Evolutionary conservation across 345 rosid genomes (phyloP).

Genomic region (Gossypium herbaceum): DNA sequence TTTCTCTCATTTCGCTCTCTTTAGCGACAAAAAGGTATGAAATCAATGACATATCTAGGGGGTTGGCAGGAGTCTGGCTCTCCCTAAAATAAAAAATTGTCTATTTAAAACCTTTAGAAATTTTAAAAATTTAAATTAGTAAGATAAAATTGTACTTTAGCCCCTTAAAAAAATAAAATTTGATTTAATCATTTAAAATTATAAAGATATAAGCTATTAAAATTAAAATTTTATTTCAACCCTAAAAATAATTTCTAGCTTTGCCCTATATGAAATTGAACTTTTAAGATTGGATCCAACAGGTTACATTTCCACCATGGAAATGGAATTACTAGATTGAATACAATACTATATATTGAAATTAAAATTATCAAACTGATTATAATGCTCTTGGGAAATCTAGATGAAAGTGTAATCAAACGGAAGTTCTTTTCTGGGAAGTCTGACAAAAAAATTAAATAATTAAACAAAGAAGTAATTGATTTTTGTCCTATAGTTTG

Average conservation of each 20-base stretch:
- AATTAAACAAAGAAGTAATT: not conserved
- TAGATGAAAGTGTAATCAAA: not conserved
- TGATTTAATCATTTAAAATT: no score
- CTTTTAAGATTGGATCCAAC: not conserved
- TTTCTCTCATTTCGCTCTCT: no score
- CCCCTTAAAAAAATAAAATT: no score
- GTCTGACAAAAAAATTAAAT: not conserved
- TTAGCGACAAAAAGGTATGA: no score
- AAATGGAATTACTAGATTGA: not conserved
- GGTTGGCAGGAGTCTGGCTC: rapidly evolving
- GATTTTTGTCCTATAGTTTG: not conserved
- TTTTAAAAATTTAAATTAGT: no score
- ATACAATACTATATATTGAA: not conserved
- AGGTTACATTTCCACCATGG: not conserved
- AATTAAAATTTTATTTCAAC: no score
- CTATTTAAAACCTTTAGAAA: no score
- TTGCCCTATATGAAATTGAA: no score
- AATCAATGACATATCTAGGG: no score
- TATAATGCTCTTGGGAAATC: not conserved
- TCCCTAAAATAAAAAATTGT: rapidly evolving
- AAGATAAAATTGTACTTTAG: no score
- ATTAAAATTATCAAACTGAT: not conserved
- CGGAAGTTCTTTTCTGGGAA: not conserved
- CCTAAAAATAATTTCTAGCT: no score
- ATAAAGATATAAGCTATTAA: no score